Base-by-base conservation (phyloP, 768 basidiomycete genomes). In the Trametes elegans region DNA sequence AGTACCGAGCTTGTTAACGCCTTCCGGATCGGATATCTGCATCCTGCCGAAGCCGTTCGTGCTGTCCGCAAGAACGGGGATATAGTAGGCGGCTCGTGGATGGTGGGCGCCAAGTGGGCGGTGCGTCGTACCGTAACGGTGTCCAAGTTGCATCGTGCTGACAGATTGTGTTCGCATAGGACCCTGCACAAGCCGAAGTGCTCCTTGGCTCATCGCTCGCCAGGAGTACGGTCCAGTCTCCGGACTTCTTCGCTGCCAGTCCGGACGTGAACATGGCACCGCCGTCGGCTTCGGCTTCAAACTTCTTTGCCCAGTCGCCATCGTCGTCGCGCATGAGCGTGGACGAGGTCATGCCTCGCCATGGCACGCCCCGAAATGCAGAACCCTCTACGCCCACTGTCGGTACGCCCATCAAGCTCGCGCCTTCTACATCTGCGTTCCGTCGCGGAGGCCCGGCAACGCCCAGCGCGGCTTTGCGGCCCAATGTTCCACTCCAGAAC, bases 71-170 rank as follows among this genome's bases (percentile, higher is more conserved):
- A 88, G 71, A 94, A 87, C 60, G 93, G 93, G 3, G 91, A 94
- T 45, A 71, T 93, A 2, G 66, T 94, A 19, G 73, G 79, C 10
- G 87, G 87, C 4, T 78, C 76, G 43, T 90, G 82, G 77, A 94
- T 94, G 91, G 74, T 94, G 31, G 93, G 92, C 11, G 84, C 82
- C 36, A 92, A 92, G 68, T 90, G 86, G 85, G 87, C 88, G 24
- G 91, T 92, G 66, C 57, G 88, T 82, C 18, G 35, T 34, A 44
- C 28, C n/a, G n/a, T 49, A 8, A 59, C 26, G 51, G 43, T 52
- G 31, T 49, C 32, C 36, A 19, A 9, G 27, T 42, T 13, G 16
- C 18, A n/a, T 41, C 18, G 14, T 49, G 46, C 27, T 44, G 19
- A 53, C 40, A 40, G 27, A 14, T 16, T 10, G 18, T 10, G 7